These are phyloP conservation scores for Podaxis sp. DNA, from an alignment of 768 basidiomycete species.

Conservation along the genomic window DNA sequence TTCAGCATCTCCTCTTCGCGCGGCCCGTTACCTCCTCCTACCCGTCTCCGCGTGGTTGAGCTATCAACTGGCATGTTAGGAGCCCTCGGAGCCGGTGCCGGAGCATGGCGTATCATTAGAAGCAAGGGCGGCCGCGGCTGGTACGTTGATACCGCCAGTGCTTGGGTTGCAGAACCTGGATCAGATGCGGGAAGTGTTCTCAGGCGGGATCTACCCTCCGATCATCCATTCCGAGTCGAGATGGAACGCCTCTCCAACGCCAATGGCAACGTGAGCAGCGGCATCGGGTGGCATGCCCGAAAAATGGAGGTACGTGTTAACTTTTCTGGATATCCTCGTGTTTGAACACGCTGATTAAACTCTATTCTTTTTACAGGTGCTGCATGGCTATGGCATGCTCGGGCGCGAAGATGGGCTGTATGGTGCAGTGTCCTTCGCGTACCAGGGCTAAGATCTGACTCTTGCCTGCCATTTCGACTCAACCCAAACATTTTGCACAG, in stretches of 20 bases:
- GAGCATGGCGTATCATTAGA: constrained; percentile 83
- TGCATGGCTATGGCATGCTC: constrained; percentile 87
- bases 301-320: constrained; percentile 87
- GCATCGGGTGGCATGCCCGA: constrained; percentile 91
- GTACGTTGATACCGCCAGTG: constrained; percentile 88
- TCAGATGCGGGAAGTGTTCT: constrained; percentile 41
- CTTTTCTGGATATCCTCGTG: background rate
- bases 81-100: constrained; percentile 72
- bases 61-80: constrained; percentile 67
- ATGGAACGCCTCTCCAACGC: constrained; percentile 71
- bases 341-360: background rate
- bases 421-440: constrained; percentile 91
- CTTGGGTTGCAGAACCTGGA: constrained; percentile 59
- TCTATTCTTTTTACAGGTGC: constrained; percentile 39
- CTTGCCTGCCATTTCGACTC: background rate
- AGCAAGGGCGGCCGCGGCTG: constrained; percentile 94
- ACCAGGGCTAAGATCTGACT: constrained; percentile 60
- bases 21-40: constrained; percentile 44
- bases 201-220: constrained; percentile 49
- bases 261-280: constrained; percentile 87
- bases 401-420: constrained; percentile 93
- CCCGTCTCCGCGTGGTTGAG: constrained; percentile 84
- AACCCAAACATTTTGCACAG: too few relatives aligned
- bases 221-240: constrained; percentile 68
- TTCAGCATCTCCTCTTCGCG: constrained; percentile 42